Percentiles rank a stretch among this genome's conserved stretches.
Conservation (phyloP, 2,329 filamentous ascomycete genomes). For the Ophiobolus disseminans region DNA sequence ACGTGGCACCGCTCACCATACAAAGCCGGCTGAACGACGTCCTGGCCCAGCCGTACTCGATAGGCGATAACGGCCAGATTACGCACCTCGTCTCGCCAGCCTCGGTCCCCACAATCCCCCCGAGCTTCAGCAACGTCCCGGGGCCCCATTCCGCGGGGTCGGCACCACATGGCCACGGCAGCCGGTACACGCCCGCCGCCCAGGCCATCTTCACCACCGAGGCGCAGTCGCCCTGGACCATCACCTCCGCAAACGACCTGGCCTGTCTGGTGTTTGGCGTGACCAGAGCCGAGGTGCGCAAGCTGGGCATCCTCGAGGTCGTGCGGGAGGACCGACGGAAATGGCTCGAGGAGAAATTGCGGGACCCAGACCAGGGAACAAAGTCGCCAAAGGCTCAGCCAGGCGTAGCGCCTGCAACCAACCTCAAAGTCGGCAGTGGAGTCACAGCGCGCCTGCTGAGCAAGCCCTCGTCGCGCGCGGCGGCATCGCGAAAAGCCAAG, state of each 20-base stretch:
- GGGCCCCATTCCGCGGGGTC: conserved; percentile 48
- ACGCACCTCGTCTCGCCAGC: conserved; percentile 56
- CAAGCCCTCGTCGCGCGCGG: conserved; percentile 72
- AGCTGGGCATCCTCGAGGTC: conserved; percentile 93
- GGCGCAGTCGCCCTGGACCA: conserved; percentile 88
- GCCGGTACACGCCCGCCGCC: conserved; percentile 86
- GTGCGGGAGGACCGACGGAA: conserved; percentile 86
- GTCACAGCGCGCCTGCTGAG: conserved; percentile 88
- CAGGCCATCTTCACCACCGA: conserved; percentile 99
- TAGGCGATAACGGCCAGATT: conserved; percentile 56
- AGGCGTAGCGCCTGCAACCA: conserved; percentile 47
- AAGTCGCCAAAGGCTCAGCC: conserved; percentile 46
- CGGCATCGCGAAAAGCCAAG: conserved; percentile 66
- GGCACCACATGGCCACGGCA: conserved; percentile 80
- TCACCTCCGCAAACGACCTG: conserved; percentile 93
- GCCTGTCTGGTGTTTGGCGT: conserved; percentile 99
- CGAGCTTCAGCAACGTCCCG: conserved; percentile 39
- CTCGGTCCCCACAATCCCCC: conserved; percentile 50
- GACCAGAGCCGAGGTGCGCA: conserved; percentile 92
- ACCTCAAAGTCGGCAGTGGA: conserved; percentile 74
- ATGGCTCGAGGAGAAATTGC: conserved; percentile 88
- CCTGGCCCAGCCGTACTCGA: conserved; percentile 79
- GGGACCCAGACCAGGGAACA: conserved; percentile 64
- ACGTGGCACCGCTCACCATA: conserved; percentile 74
- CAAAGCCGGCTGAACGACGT: conserved; percentile 86